Evolutionary conservation across 805 yeast species (phyloP).

Genomic region (Hagleromyces aurorensis): DNA sequence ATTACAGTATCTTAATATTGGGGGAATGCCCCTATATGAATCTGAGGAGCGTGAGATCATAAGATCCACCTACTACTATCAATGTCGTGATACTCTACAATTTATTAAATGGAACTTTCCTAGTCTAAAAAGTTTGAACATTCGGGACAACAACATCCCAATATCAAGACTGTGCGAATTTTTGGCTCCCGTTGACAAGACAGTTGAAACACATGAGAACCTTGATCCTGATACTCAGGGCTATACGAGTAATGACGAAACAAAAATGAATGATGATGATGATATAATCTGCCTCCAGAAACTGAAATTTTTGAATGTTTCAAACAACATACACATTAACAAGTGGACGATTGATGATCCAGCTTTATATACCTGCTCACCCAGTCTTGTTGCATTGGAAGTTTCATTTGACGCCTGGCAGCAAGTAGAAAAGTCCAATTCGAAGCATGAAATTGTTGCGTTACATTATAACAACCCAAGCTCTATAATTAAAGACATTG

Average conservation of each 20-base stretch:
- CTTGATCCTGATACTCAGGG: conserved; percentile 10
- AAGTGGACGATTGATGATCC: conserved; percentile 52
- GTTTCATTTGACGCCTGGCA: conserved; percentile 45
- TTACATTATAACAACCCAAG: conserved; percentile 15
- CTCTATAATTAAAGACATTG: conserved; percentile 17
- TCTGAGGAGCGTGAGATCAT: conserved; percentile 20
- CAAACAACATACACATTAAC: conserved; percentile 52
- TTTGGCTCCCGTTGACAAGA: conserved; percentile 26
- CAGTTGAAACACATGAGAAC: conserved; percentile 11
- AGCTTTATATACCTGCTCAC: conserved; percentile 37
- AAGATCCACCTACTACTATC: conserved; percentile 23
- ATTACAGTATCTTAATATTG: conserved; percentile 45
- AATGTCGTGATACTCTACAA: conserved; percentile 28
- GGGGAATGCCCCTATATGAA: conserved; percentile 53
- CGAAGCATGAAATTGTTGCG: conserved; percentile 20
- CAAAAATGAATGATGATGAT: conserved; percentile 7
- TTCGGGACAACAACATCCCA: conserved; percentile 32
- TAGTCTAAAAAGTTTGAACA: conserved; percentile 31
- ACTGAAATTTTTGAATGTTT: conserved; percentile 55
- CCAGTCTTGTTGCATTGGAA: conserved; percentile 56
- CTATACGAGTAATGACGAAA: too few relatives aligned
- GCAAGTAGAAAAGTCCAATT: conserved; percentile 25
- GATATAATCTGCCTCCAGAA: conserved; percentile 16
- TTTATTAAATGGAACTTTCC: conserved; percentile 36
- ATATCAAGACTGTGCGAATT: conserved; percentile 30